A percentile compares a stretch with the other conserved stretches of the same genome.
Evolutionary conservation across 179 eudicot species (phyloP).

Genomic region (Sideroxylon spinosum): DNA sequence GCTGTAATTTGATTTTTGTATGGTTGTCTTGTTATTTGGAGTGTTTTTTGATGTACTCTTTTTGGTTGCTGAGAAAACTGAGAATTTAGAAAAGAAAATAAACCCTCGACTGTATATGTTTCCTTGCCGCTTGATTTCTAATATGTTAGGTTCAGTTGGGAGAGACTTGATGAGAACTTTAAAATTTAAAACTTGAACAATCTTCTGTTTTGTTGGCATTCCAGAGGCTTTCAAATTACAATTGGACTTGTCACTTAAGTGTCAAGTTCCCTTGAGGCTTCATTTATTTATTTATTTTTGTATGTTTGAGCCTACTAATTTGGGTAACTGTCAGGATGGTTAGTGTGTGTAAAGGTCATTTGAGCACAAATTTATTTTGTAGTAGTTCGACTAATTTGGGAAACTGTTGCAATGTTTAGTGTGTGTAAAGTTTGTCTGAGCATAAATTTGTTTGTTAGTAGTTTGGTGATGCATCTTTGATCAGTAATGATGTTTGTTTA

Average conservation of each 20-base stretch:
- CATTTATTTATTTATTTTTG: too few species aligned
- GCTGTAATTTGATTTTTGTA: too few species aligned
- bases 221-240: too few species aligned
- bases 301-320: too few species aligned
- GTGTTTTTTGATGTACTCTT: not conserved
- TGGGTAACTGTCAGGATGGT: too few species aligned
- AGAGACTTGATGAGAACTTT: not conserved
- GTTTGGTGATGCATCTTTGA: not conserved
- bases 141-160: not conserved
- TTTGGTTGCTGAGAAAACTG: conserved; percentile 6
- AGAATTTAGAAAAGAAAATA: not conserved
- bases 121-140: not conserved
- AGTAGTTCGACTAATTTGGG: too few species aligned
- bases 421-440: not conserved
- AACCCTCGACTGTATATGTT: not conserved
- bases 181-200: not conserved
- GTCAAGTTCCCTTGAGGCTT: too few species aligned
- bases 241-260: too few species aligned
- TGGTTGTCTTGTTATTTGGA: too few species aligned
- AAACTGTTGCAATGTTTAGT: too few species aligned
- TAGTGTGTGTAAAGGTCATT: too few species aligned
- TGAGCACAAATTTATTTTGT: too few species aligned
- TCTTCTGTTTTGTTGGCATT: not conserved
- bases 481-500: not conserved
- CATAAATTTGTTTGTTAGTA: not conserved